Conservation (phyloP, 345 rosid genomes). For the Cardamine occulta region DNA sequence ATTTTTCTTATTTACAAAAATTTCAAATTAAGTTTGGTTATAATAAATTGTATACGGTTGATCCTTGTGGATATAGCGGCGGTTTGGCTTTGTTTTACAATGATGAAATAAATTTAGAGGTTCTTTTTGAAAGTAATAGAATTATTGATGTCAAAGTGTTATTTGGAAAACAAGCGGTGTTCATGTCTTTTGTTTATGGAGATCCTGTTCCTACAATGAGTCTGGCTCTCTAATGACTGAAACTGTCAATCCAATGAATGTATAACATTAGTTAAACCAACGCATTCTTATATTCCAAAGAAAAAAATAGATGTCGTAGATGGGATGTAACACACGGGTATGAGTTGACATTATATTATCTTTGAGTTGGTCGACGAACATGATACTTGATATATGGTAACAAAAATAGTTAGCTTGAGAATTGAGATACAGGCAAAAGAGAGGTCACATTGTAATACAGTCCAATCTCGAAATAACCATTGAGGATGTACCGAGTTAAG, state of each 20-base stretch:
- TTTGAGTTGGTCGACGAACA: neutral
- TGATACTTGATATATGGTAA: neutral
- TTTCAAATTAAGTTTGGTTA: no score
- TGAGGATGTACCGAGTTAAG: neutral
- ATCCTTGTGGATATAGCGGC: no score
- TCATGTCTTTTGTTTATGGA: no score
- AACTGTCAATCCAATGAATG: neutral
- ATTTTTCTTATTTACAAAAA: no score
- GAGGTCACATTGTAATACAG: neutral
- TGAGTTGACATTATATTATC: slow-evolving; percentile 18
- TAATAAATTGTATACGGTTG: no score
- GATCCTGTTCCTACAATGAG: no score
- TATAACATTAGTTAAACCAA: no score
- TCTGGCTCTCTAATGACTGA: neutral
- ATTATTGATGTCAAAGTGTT: no score
- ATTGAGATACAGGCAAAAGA: slow-evolving; percentile 11
- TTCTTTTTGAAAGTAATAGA: no score
- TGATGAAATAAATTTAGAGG: no score
- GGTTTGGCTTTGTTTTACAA: no score
- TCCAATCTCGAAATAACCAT: neutral
- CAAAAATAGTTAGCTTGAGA: neutral
- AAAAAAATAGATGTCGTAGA: neutral
- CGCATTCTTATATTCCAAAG: neutral
- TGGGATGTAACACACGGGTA: neutral
- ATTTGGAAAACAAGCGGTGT: no score